These are phyloP conservation scores for Backusella westeae DNA, from an alignment of 192 early-diverging fungal species.

Conservation along the genomic window DNA sequence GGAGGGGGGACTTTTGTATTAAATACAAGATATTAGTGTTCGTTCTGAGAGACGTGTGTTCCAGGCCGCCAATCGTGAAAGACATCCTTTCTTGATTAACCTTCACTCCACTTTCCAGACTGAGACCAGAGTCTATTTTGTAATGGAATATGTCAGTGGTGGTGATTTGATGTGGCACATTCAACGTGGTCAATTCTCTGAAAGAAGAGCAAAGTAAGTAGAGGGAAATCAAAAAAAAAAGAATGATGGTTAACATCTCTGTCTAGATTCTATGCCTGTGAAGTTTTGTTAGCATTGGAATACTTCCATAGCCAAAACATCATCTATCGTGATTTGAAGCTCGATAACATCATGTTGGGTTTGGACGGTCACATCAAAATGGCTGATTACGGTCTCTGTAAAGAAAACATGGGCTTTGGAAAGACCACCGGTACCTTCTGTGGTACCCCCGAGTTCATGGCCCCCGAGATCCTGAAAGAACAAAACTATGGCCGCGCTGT, in stretches of 20 bases:
- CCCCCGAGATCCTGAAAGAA: constrained; percentile 58
- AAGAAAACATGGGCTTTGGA: constrained; percentile 46
- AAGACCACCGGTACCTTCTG: constrained; percentile 54
- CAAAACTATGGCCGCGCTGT: constrained; percentile 64
- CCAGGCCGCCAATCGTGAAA: constrained; percentile 83
- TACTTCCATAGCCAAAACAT: constrained; percentile 95
- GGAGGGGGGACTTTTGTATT: no score
- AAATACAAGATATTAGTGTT: constrained; percentile 66
- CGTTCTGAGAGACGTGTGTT: constrained; percentile 93
- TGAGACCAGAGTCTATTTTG: constrained; percentile 92
- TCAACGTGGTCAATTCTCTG: constrained; percentile 86
- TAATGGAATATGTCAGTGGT: constrained; percentile 96
- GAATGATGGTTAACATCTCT: no score
- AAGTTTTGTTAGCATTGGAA: constrained; percentile 89
- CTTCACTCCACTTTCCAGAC: constrained; percentile 96
- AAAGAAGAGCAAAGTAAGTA: constrained; percentile 76
- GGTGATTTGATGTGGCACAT: constrained; percentile 99
- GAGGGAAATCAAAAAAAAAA: not conserved
- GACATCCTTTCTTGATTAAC: constrained; percentile 95
- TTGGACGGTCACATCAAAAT: constrained; percentile 96
- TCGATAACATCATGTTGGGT: constrained; percentile 92
- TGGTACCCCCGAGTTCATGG: constrained; percentile 75
- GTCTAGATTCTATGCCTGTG: constrained; percentile 82
- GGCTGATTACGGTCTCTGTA: constrained; percentile 93
- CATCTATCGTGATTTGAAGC: constrained; percentile 94